Conservation (phyloP, 2,329 filamentous ascomycete genomes). For the Pestalotiopsis sp. region DNA sequence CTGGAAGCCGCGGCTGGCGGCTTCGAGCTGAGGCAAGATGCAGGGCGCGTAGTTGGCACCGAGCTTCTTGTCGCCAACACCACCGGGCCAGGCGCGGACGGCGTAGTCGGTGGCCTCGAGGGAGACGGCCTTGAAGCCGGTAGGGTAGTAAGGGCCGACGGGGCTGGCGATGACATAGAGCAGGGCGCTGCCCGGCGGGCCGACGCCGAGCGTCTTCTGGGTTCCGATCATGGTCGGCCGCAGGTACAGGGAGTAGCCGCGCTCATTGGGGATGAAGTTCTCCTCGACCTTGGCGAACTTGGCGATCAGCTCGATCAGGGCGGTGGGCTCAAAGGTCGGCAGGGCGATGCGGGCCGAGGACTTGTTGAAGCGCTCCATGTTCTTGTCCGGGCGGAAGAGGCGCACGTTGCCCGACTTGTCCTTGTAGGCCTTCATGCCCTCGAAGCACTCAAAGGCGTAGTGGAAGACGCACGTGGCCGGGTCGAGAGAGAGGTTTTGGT, state of each 20-base stretch:
- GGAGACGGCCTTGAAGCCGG: conserved; percentile 95
- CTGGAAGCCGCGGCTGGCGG: conserved; percentile 89
- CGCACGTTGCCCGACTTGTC: conserved; percentile 77
- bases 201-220: conserved; percentile 89
- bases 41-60: conserved; percentile 99
- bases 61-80: conserved; percentile 97
- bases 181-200: conserved; percentile 87
- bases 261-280: conserved; percentile 83
- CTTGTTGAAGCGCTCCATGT: conserved; percentile 94
- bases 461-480: conserved; percentile 97
- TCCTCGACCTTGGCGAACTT: conserved; percentile 80
- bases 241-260: conserved; percentile 93
- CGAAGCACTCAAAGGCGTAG: conserved; percentile 97
- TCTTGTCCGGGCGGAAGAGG: conserved; percentile 92
- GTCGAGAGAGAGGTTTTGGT: conserved; percentile 96
- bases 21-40: conserved; percentile 93
- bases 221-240: conserved; percentile 97
- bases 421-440: conserved; percentile 99
- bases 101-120: conserved; percentile 96
- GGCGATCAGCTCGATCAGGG: conserved; percentile 79
- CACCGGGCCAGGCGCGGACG: conserved; percentile 95
- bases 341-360: conserved; percentile 90
- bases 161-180: conserved; percentile 95
- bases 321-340: conserved; percentile 77
- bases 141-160: conserved; percentile 97